These are phyloP conservation scores for Anethum foeniculum DNA, from an alignment of 140 eudicot species.

Conservation along the genomic window DNA sequence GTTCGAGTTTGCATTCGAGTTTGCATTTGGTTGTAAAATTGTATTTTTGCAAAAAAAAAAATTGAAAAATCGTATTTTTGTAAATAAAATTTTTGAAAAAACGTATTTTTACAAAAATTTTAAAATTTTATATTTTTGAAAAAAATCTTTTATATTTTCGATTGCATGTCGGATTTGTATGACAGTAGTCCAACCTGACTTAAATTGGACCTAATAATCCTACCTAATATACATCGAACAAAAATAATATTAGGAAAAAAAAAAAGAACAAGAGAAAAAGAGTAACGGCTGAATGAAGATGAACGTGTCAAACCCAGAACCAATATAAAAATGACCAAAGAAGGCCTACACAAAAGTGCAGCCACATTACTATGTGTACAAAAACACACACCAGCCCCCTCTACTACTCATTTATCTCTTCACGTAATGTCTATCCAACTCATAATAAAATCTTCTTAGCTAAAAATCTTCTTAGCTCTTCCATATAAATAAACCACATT, in stretches of 20 bases:
- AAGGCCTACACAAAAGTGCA: not conserved
- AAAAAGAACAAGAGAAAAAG: not conserved
- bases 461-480: not conserved
- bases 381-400: not conserved
- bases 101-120: too few species aligned
- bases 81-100: too few species aligned
- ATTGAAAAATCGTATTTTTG: too few species aligned
- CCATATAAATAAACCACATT: not conserved
- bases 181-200: too few species aligned
- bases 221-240: too few species aligned
- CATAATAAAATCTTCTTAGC: not conserved
- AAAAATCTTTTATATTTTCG: too few species aligned
- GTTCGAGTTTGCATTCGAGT: too few species aligned
- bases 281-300: not conserved
- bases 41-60: too few species aligned
- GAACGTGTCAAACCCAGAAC: slow-evolving; percentile 10
- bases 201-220: too few species aligned
- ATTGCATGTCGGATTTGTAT: too few species aligned
- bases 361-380: not conserved
- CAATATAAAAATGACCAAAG: not conserved
- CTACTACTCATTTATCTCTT: not conserved
- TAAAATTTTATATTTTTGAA: too few species aligned
- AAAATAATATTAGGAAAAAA: not conserved
- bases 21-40: too few species aligned
- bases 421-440: not conserved